These are phyloP conservation scores for Daldinia eschscholtzii DNA, from an alignment of 2,329 filamentous ascomycete genomes.

Conservation along the genomic window DNA sequence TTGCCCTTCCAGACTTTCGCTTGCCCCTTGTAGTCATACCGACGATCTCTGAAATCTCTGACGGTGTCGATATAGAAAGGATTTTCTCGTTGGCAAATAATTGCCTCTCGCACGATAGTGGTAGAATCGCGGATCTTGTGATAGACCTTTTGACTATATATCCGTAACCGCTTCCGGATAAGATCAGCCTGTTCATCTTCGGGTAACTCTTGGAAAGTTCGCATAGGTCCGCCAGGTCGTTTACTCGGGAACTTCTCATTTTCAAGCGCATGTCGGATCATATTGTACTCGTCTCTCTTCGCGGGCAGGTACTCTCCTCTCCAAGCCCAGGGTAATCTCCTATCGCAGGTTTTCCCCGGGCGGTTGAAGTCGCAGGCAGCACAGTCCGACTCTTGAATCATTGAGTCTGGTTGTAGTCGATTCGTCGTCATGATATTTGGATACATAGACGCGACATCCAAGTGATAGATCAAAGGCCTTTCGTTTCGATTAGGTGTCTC, in stretches of 20 bases:
- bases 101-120: slow-evolving; percentile 92
- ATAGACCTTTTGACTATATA: slow-evolving; percentile 98
- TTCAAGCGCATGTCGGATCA: slow-evolving; percentile 92
- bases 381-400: slow-evolving; percentile 96
- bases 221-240: slow-evolving; percentile 74
- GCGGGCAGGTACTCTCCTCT: slow-evolving; percentile 96
- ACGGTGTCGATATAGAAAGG: slow-evolving; percentile 99
- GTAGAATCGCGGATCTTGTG: slow-evolving; percentile 98
- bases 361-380: slow-evolving; percentile 98
- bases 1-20: slow-evolving; percentile 99
- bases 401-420: slow-evolving; percentile 96
- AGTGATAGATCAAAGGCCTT: slow-evolving; percentile 92
- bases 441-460: slow-evolving; percentile 99
- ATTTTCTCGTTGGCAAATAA: slow-evolving; percentile 98
- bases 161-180: slow-evolving; percentile 87
- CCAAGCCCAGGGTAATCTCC: slow-evolving; percentile 96
- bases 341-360: slow-evolving; percentile 96
- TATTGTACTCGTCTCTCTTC: slow-evolving; percentile 98
- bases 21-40: slow-evolving; percentile 98
- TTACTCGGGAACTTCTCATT: slow-evolving; percentile 93
- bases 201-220: slow-evolving; percentile 84
- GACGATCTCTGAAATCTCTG: slow-evolving; percentile 92
- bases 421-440: slow-evolving; percentile 99
- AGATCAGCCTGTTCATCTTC: slow-evolving; percentile 84
- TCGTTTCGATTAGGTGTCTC: slow-evolving; percentile 87